Conservation (phyloP, 1,139 yeast genomes). For the Hyphopichia fennica region DNA sequence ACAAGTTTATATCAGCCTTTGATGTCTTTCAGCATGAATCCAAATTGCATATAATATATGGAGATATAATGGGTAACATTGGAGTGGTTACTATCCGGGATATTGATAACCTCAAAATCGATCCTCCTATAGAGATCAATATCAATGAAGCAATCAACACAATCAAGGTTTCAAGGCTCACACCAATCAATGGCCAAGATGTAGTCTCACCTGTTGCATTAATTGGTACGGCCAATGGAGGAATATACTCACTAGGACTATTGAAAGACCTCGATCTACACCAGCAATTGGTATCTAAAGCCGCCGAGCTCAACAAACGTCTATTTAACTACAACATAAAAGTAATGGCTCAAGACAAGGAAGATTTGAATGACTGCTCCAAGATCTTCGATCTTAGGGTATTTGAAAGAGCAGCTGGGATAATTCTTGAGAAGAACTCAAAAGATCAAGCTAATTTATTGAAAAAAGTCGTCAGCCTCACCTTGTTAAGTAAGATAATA, state of each 20-base stretch:
- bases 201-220: slow-evolving; percentile 13
- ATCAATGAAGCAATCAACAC: neutral
- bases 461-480: no score
- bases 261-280: neutral
- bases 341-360: no score
- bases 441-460: no score
- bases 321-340: no score
- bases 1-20: neutral
- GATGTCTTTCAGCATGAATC: neutral
- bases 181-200: neutral
- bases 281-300: neutral
- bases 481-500: no score
- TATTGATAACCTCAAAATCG: no score
- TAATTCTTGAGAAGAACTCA: no score
- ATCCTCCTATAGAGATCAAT: neutral
- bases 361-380: no score
- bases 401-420: no score
- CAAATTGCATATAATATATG: neutral
- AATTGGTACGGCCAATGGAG: slow-evolving; percentile 41
- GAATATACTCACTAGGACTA: slow-evolving; percentile 19
- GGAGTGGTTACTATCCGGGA: neutral
- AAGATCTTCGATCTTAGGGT: no score
- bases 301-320: neutral
- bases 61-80: neutral
- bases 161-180: neutral